Percentiles rank a stretch among this genome's conserved stretches.
Conservation (phyloP, 2,329 filamentous ascomycete species). For the Cercospora berteroae region DNA sequence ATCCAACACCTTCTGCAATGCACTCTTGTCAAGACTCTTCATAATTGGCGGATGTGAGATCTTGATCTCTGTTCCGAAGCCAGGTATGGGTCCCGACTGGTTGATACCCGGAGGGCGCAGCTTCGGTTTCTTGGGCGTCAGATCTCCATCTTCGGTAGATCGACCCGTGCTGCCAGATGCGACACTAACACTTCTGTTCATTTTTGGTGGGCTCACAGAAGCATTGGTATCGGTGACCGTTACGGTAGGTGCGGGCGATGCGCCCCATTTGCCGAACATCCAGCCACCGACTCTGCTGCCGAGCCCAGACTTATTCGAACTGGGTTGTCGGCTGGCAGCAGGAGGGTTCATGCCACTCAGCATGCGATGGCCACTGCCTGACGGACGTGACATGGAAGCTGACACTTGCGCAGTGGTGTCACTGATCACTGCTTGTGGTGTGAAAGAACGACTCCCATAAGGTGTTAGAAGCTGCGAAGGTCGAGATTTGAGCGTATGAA, state of each 20-base stretch:
- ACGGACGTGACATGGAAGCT: slow-evolving; percentile 43
- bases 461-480: slow-evolving; percentile 69
- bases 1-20: slow-evolving; percentile 46
- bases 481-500: slow-evolving; percentile 69
- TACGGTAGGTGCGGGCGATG: slow-evolving; percentile 45
- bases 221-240: slow-evolving; percentile 14
- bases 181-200: slow-evolving; percentile 17
- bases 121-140: slow-evolving; percentile 40
- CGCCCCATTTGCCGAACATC: slow-evolving; percentile 64
- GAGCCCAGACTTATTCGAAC: slow-evolving; percentile 31
- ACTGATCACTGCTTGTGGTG: slow-evolving; percentile 47
- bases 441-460: slow-evolving; percentile 51
- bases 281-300: slow-evolving; percentile 62
- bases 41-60: slow-evolving; percentile 56
- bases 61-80: slow-evolving; percentile 61
- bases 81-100: slow-evolving; percentile 70
- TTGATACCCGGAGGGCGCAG: slow-evolving; percentile 70
- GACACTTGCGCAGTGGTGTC: slow-evolving; percentile 37
- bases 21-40: slow-evolving; percentile 58
- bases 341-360: slow-evolving; percentile 36
- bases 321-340: slow-evolving; percentile 12
- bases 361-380: slow-evolving; percentile 31
- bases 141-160: slow-evolving; percentile 31
- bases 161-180: slow-evolving; percentile 24
- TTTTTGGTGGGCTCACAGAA: slow-evolving; percentile 14